Base-by-base conservation (phyloP, 768 basidiomycete genomes). In the Roridomyces roridus region DNA sequence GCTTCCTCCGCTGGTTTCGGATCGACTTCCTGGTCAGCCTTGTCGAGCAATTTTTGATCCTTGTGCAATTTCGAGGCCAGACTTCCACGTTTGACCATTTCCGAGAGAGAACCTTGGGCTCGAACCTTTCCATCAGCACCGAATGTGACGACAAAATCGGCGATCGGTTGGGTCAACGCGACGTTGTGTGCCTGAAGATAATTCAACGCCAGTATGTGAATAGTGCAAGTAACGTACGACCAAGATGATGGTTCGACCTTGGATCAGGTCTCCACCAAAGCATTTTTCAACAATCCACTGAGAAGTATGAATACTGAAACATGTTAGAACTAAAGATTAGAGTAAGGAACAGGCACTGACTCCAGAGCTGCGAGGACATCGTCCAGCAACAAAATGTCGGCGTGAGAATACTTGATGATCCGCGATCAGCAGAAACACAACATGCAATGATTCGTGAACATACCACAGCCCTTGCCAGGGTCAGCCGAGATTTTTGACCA, bases 261-360 rank as follows among this genome's bases (percentile, higher is more conserved):
- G 71, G 68, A 94, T 79, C 37, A 97, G 75, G 43, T 90, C 86
- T 8, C 96, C 94, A 60, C 82, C 79, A 20, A 98, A 76, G 64
- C 93, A 95, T 49, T 92, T 79, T 18, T 85, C 77, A 65, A 88
- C 89, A 41, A 98, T 83, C 72, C 92, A 90, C 60, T 88, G 85
- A 0, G 94, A 90, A 0, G 92, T 94, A 63, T 88, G 86, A 1
- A 86, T 88, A 67, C 73, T 74, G 49, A 7, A 18, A 45, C 21
- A n/a, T 45, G 26, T 24, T 34, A 12, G 1, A 10, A 34, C n/a
- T 28, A 35, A 17, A 5, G 23, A 15, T 6, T 4, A 36, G 21
- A 21, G 6, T 15, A 34, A 40, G 35, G 10, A 25, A 21, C 8
- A 36, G 6, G 18, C 18, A 25, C 31, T 24, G 34, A 57, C 60